Percentiles rank a stretch among this genome's conserved stretches.
phyloP scores from a whole-genome alignment of 306 rosid genomes.

The Cucurbita ficifolia region DNA sequence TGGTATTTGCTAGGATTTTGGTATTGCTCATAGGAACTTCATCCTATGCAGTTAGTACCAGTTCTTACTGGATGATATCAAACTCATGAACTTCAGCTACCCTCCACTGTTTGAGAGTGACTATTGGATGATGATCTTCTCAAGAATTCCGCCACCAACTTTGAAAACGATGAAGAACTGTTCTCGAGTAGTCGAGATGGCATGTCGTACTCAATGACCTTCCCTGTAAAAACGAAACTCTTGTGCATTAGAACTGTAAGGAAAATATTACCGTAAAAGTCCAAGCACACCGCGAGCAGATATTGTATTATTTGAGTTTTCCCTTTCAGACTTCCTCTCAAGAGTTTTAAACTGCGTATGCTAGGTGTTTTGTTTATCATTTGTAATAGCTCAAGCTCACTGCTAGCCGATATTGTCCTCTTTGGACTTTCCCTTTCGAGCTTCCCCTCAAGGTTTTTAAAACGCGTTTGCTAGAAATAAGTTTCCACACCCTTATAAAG shows the following conservation, averaged over 20 bases:
- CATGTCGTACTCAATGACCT: slow-evolving; percentile 46
- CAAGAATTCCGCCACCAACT: slow-evolving; percentile 63
- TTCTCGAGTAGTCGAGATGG: slow-evolving; percentile 48
- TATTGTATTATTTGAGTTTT: no score
- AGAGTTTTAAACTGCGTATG: no score
- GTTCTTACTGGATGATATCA: not conserved
- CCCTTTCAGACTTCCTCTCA: no score
- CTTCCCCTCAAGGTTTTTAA: no score
- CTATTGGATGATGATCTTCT: slow-evolving; percentile 47
- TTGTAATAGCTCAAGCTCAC: no score
- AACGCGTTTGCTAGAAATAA: no score
- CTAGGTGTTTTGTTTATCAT: no score
- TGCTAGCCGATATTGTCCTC: no score
- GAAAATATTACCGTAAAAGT: no score
- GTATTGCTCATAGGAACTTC: not conserved
- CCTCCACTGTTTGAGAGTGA: not conserved
- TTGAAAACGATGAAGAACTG: slow-evolving; percentile 57
- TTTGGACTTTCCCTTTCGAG: no score
- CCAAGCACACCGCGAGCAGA: no score
- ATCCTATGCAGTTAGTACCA: not conserved
- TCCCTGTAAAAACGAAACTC: slow-evolving; percentile 29
- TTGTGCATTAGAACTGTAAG: not conserved
- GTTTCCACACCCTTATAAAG: no score
- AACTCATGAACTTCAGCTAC: not conserved
- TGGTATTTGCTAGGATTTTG: not conserved